These are phyloP conservation scores for Globisporangium cederbergense DNA, from an alignment of 352 stramenopile species.

Conservation along the genomic window DNA sequence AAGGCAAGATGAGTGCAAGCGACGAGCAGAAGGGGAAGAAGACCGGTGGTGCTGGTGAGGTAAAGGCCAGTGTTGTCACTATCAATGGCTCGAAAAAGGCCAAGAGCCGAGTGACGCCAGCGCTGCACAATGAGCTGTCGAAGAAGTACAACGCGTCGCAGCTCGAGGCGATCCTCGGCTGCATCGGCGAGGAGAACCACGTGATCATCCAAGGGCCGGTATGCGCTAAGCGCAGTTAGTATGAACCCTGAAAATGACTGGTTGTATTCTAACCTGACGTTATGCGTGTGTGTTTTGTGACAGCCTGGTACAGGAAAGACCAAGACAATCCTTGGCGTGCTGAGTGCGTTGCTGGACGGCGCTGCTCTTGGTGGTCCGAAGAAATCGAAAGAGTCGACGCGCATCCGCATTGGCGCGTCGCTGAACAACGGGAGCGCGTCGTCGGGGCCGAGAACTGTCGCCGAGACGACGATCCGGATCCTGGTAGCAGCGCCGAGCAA, in stretches of 20 bases:
- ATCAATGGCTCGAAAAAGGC: slow-evolving; percentile 7
- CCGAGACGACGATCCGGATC: slow-evolving; percentile 59
- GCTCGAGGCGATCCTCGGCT: slow-evolving; percentile 64
- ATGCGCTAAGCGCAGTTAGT: slow-evolving; percentile 11
- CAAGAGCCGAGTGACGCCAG: slow-evolving; percentile 32
- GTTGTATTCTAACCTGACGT: not conserved
- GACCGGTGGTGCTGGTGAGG: not conserved
- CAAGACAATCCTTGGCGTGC: slow-evolving; percentile 73
- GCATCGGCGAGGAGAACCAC: slow-evolving; percentile 52
- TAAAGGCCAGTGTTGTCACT: not conserved
- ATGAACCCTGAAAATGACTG: not conserved
- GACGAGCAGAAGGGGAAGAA: slow-evolving; percentile 10
- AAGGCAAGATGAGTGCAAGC: slow-evolving; percentile 34
- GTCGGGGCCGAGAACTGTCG: slow-evolving; percentile 42
- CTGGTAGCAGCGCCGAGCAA: slow-evolving; percentile 80
- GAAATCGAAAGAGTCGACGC: slow-evolving; percentile 49
- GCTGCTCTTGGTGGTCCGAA: slow-evolving; percentile 42
- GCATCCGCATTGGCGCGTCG: slow-evolving; percentile 72
- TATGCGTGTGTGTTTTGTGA: not conserved
- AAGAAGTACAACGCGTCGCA: slow-evolving; percentile 74
- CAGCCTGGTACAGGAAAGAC: slow-evolving; percentile 83
- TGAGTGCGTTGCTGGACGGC: slow-evolving; percentile 72
- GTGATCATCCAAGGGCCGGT: slow-evolving; percentile 84
- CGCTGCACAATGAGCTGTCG: slow-evolving; percentile 44
- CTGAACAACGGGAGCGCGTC: slow-evolving; percentile 30